Evolutionary conservation across 257 asterid genomes (phyloP).

Genomic region (Solanum phureja): DNA sequence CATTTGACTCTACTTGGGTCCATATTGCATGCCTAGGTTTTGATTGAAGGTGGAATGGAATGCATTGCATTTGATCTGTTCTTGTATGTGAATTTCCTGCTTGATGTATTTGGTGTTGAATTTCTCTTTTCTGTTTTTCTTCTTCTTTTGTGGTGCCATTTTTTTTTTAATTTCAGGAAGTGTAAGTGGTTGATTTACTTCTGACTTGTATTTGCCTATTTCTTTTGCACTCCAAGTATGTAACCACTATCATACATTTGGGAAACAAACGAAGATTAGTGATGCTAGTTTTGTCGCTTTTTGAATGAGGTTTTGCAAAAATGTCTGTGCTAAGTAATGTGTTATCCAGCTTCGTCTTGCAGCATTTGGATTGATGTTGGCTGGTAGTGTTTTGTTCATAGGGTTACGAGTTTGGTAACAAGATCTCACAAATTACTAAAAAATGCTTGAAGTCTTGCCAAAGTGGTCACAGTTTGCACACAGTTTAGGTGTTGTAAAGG

Average conservation of each 20-base stretch:
- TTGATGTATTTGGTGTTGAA: background rate
- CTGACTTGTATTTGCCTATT: background rate
- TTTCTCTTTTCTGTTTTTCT: background rate
- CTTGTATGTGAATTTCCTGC: background rate
- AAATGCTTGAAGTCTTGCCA: background rate
- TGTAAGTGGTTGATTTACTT: background rate
- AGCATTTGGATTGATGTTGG: background rate
- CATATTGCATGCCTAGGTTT: background rate
- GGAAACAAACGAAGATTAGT: background rate
- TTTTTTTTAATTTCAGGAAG: background rate
- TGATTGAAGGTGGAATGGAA: background rate
- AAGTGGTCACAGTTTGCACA: background rate
- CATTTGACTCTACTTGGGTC: background rate
- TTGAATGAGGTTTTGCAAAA: background rate
- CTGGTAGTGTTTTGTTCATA: background rate
- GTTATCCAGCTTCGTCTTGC: background rate
- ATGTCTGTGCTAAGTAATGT: background rate
- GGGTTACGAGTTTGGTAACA: background rate
- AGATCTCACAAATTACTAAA: background rate
- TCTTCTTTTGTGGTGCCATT: background rate
- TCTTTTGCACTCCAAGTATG: background rate
- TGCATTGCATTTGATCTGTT: background rate
- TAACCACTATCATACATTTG: background rate
- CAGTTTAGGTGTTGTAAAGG: background rate
- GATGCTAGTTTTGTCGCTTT: background rate